Conservation (phyloP, 805 yeast species). For the Schwanniomyces sp. region DNA sequence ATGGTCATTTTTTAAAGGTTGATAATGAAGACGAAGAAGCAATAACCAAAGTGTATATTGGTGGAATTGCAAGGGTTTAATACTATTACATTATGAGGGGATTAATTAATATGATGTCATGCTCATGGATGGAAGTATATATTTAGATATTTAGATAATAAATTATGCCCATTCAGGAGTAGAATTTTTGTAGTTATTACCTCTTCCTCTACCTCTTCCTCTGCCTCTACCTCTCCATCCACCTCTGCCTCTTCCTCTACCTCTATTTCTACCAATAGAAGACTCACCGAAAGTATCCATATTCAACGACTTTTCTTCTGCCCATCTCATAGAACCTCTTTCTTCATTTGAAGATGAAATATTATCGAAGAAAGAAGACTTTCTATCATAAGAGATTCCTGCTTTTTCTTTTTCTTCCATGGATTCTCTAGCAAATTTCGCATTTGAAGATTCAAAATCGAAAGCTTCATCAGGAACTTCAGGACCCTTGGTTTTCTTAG, state of each 20-base stretch:
- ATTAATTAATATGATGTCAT: not conserved
- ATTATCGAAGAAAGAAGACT: conserved; percentile 85
- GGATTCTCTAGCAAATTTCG: conserved; percentile 60
- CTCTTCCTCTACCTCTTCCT: conserved; percentile 19
- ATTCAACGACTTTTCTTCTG: conserved; percentile 70
- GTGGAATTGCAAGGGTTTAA: conserved; percentile 24
- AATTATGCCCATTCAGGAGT: conserved; percentile 32
- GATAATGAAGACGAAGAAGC: conserved; percentile 20
- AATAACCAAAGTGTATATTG: conserved; percentile 23
- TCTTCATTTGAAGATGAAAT: conserved; percentile 68
- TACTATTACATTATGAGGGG: not conserved
- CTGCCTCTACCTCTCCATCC: conserved; percentile 18
- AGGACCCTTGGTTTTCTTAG: conserved; percentile 4
- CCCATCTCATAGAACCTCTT: conserved; percentile 57
- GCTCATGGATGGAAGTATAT: not conserved
- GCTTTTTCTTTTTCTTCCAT: conserved; percentile 33
- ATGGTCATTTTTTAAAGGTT: conserved; percentile 18
- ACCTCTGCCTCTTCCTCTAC: conserved; percentile 49
- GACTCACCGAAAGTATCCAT: conserved; percentile 83
- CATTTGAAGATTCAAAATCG: conserved; percentile 74
- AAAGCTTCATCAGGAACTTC: conserved; percentile 55
- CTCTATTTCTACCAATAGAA: conserved; percentile 46
- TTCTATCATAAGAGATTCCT: conserved; percentile 59
- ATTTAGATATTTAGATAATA: not conserved
- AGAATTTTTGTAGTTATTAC: conserved; percentile 12